Conservation (phyloP, 768 basidiomycete genomes). For the Termitomyces sp. region DNA sequence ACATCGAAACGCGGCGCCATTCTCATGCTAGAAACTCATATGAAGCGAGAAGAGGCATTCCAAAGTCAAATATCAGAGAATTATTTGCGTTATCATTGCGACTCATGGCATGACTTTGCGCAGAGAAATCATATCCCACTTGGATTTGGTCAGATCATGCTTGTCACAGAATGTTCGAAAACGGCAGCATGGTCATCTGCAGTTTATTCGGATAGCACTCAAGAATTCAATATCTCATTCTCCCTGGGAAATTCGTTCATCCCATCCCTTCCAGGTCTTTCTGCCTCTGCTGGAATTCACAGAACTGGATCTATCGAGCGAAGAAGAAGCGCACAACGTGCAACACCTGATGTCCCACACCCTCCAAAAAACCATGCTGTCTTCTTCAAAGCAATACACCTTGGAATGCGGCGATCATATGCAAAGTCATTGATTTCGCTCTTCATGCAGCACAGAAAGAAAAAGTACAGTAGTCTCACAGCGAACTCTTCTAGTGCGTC, state of each 20-base stretch:
- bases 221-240: slow-evolving; percentile 13
- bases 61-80: slow-evolving; percentile 2
- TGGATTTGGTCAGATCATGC: slow-evolving; percentile 15
- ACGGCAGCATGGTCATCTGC: slow-evolving; percentile 16
- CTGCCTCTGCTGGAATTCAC: not conserved
- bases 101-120: slow-evolving; percentile 14
- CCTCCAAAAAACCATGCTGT: slow-evolving; percentile 12
- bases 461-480: not conserved
- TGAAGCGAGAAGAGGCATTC: slow-evolving; percentile 7
- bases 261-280: not conserved
- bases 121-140: not conserved
- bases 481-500: not conserved
- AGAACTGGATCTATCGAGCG: not conserved
- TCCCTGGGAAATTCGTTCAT: not conserved
- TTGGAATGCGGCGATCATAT: slow-evolving; percentile 5
- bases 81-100: slow-evolving; percentile 8
- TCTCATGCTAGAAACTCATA: slow-evolving; percentile 11
- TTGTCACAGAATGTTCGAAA: slow-evolving; percentile 16
- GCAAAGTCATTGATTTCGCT: not conserved
- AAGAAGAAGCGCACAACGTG: not conserved
- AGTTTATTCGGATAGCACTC: slow-evolving; percentile 12
- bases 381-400: slow-evolving; percentile 13
- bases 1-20: slow-evolving; percentile 12
- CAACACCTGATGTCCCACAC: not conserved
- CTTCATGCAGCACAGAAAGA: not conserved